Percentiles rank a stretch among this genome's conserved stretches.
phyloP scores from a whole-genome alignment of 169 alveolate species.

The Plasmodium cynomolgi region DNA sequence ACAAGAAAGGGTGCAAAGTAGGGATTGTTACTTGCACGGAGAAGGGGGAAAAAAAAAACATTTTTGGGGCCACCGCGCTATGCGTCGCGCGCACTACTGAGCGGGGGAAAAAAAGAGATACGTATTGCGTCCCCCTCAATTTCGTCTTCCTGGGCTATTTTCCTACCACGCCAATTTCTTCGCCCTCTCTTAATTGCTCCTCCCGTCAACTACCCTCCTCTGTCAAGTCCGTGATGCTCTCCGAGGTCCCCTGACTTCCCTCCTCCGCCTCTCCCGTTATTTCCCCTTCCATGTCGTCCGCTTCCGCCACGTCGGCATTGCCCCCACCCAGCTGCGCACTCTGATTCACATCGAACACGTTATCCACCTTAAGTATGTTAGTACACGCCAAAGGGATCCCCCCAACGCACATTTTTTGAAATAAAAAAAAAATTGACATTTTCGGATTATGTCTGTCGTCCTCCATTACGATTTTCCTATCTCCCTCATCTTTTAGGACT shows the following conservation, averaged over 20 bases:
- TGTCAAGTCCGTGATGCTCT: slow-evolving; percentile 46
- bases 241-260: neutral
- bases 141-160: neutral
- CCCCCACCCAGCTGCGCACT: neutral
- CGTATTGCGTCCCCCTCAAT: neutral
- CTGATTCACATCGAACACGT: slow-evolving; percentile 37
- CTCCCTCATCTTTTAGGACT: slow-evolving; percentile 23
- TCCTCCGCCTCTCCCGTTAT: neutral
- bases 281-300: slow-evolving; percentile 5
- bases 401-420: slow-evolving; percentile 62
- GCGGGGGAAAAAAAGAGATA: too few relatives aligned
- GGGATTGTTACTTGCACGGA: neutral
- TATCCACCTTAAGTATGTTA: slow-evolving; percentile 40
- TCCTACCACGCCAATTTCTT: neutral
- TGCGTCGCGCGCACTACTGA: neutral
- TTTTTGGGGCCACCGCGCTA: neutral
- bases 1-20: neutral
- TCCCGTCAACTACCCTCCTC: neutral
- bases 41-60: neutral
- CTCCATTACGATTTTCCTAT: slow-evolving; percentile 43
- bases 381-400: slow-evolving; percentile 71
- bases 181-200: neutral
- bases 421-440: slow-evolving; percentile 44
- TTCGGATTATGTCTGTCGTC: slow-evolving; percentile 40
- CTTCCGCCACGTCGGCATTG: neutral